Evolutionary conservation across 164 flowering plant species (phyloP).

Genomic region (Stephania cephalantha): DNA sequence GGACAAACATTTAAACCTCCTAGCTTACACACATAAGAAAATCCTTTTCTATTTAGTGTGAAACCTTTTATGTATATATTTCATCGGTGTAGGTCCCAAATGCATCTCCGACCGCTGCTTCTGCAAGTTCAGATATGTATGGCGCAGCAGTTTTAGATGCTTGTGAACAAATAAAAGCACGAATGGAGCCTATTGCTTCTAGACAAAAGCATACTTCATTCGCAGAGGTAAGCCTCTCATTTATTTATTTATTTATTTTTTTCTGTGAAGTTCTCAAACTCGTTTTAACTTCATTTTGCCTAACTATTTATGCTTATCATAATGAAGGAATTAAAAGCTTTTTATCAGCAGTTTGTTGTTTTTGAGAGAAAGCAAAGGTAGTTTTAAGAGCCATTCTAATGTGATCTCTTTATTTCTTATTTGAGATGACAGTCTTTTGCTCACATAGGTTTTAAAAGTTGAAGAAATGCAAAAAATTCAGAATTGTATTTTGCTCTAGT

Average conservation of each 20-base stretch:
- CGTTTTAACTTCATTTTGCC: neutral
- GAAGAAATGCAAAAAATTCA: neutral
- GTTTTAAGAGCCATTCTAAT: neutral
- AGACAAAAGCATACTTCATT: conserved; percentile 49
- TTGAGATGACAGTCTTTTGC: neutral
- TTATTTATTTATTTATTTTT: neutral
- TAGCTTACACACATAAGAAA: too few relatives aligned
- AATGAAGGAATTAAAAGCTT: neutral
- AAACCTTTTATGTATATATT: neutral
- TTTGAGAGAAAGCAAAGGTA: neutral
- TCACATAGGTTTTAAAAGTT: neutral
- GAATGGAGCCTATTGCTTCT: conserved; percentile 81
- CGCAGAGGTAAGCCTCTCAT: conserved; percentile 54
- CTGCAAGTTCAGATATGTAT: conserved; percentile 97
- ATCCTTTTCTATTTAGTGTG: neutral
- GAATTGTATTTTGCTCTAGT: neutral
- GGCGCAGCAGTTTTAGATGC: conserved; percentile 99
- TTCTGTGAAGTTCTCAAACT: neutral
- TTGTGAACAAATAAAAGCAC: conserved; percentile 89
- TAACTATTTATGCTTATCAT: neutral
- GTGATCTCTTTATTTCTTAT: too few relatives aligned
- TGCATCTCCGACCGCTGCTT: conserved; percentile 97
- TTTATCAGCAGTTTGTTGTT: neutral
- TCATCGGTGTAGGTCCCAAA: conserved; percentile 67
- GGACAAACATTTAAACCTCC: too few relatives aligned